Percentiles rank a stretch among this genome's conserved stretches.
phyloP scores from a whole-genome alignment of 208 protist genomes.

The Acanthamoeba sp. region DNA sequence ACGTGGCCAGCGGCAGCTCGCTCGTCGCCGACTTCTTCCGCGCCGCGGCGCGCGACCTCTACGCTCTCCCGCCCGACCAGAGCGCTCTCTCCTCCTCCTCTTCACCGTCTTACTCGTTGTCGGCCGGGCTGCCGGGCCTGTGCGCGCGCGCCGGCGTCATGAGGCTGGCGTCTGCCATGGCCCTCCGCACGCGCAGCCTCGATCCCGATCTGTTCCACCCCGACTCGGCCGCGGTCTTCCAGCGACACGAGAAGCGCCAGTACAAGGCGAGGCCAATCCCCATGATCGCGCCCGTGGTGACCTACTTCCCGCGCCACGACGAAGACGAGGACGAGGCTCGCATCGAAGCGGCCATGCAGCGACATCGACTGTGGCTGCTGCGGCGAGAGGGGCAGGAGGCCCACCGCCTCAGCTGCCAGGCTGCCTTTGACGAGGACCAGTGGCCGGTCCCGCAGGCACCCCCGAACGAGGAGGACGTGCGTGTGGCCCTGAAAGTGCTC shows the following conservation, averaged over 20 bases:
- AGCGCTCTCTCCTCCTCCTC: neutral
- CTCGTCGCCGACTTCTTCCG: neutral
- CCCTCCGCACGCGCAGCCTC: neutral
- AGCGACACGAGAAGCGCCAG: neutral
- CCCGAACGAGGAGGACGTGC: neutral
- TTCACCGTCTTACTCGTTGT: no score
- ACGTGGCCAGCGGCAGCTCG: neutral
- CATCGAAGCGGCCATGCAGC: neutral
- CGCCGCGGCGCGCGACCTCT: neutral
- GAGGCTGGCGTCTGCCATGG: neutral
- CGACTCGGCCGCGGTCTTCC: neutral
- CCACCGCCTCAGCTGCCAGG: neutral
- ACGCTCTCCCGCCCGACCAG: neutral
- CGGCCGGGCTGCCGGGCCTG: neutral
- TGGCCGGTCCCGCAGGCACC: neutral
- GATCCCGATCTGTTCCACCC: slow-evolving; percentile 48
- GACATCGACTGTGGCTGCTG: neutral
- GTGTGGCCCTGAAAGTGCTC: slow-evolving; percentile 10
- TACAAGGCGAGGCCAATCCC: neutral
- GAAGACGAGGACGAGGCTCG: neutral
- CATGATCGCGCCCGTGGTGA: neutral
- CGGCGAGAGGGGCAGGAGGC: neutral
- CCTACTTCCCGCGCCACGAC: neutral
- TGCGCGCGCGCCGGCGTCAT: neutral
- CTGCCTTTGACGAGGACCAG: neutral